Evolutionary conservation across 2,329 filamentous ascomycete species (phyloP).

Genomic region (Acrocalymma vagum): DNA sequence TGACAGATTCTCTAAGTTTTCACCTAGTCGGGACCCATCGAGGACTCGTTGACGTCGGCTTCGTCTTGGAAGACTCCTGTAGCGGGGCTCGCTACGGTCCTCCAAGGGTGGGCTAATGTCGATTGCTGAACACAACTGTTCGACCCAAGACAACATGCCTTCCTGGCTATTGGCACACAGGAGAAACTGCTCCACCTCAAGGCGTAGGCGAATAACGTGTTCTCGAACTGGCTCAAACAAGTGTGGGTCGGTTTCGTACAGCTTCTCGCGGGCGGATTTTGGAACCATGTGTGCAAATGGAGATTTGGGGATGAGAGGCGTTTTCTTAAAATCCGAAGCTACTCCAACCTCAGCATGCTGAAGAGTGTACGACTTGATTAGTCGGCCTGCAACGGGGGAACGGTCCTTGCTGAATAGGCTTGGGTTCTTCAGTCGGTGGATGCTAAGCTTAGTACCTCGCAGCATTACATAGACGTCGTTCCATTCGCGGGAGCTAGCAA

Average conservation of each 20-base stretch:
- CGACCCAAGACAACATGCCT: constrained; percentile 74
- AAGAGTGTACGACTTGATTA: constrained; percentile 75
- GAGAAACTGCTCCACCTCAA: constrained; percentile 78
- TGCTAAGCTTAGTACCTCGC: constrained; percentile 72
- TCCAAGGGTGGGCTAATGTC: constrained; percentile 76
- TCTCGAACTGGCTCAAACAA: constrained; percentile 56
- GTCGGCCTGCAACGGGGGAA: constrained; percentile 62
- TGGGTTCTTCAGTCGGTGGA: constrained; percentile 70
- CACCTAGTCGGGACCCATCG: constrained; percentile 37
- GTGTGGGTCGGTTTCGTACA: constrained; percentile 56
- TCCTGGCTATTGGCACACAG: constrained; percentile 71
- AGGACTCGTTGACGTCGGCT: constrained; percentile 48
- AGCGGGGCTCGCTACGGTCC: constrained; percentile 63
- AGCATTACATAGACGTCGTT: constrained; percentile 69
- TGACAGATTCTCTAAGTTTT: constrained; percentile 42
- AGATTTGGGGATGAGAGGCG: constrained; percentile 51
- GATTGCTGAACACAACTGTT: constrained; percentile 73
- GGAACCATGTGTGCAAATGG: constrained; percentile 57
- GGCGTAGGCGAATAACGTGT: constrained; percentile 75
- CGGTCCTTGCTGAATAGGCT: constrained; percentile 53
- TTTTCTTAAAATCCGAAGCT: constrained; percentile 75
- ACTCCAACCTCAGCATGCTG: constrained; percentile 79
- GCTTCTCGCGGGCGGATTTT: constrained; percentile 44
- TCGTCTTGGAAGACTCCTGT: constrained; percentile 57
- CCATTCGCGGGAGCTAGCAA: constrained; percentile 71